phyloP scores from a whole-genome alignment of 345 rosid species.

The Sisymbrium irio region DNA sequence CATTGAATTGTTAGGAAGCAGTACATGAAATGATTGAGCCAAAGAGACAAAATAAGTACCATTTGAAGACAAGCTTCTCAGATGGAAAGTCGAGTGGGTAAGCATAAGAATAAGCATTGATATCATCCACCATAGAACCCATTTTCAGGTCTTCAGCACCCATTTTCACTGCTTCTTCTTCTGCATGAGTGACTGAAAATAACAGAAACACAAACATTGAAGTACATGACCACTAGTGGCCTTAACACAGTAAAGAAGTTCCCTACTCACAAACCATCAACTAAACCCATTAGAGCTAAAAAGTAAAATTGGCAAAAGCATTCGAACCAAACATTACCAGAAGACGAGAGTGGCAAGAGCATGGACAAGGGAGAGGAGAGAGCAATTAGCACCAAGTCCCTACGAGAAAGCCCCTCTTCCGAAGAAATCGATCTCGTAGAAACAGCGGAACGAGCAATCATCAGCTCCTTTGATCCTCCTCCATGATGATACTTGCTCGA shows the following conservation, averaged over 20 bases:
- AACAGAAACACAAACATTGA: conserved; percentile 1
- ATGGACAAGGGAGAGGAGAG: conserved; percentile 59
- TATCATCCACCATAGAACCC: conserved; percentile 67
- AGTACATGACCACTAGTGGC: too few relatives aligned
- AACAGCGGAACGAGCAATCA: conserved; percentile 35
- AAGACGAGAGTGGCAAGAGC: conserved; percentile 42
- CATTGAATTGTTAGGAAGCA: background rate
- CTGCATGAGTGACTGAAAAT: conserved; percentile 55
- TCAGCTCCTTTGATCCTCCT: conserved; percentile 29
- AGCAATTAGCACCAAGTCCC: conserved; percentile 63
- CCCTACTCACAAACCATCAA: too few relatives aligned
- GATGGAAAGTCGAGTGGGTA: conserved; percentile 69
- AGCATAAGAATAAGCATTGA: conserved; percentile 75
- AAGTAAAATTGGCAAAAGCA: too few relatives aligned
- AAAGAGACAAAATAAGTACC: conserved; percentile 40
- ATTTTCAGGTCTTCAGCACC: conserved; percentile 51
- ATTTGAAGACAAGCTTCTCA: conserved; percentile 67
- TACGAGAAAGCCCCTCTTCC: conserved; percentile 45
- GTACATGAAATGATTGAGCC: background rate
- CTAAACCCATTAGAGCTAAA: too few relatives aligned
- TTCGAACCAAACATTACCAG: conserved; percentile 56
- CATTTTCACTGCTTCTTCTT: conserved; percentile 32
- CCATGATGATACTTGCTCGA: conserved; percentile 43
- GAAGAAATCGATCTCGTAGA: conserved; percentile 33
- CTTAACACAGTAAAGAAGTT: too few relatives aligned